Evolutionary conservation across 2,329 filamentous ascomycete species (phyloP).

Genomic region (Exutisphaerella laricina): DNA sequence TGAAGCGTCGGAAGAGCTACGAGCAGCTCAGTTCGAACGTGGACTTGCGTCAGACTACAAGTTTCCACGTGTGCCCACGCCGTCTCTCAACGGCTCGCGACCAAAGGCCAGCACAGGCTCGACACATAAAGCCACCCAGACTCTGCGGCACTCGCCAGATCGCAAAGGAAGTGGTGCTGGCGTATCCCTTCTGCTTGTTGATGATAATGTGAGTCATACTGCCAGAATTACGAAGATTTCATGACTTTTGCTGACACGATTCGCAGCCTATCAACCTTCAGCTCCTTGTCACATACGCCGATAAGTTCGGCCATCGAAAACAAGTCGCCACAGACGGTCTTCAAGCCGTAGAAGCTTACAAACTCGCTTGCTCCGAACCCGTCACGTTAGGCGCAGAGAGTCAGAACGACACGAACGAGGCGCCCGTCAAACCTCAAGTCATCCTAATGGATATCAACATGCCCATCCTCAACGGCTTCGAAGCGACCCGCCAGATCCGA

Average conservation of each 20-base stretch:
- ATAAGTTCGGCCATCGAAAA: conserved; percentile 36
- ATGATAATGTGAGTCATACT: conserved; percentile 29
- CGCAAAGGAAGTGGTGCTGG: conserved; percentile 11
- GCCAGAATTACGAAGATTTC: too few species aligned
- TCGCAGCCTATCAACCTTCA: conserved; percentile 30
- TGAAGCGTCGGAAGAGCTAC: conserved; percentile 1
- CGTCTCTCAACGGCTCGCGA: conserved; percentile 17
- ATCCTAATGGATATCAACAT: conserved; percentile 43
- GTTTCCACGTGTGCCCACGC: conserved; percentile 18
- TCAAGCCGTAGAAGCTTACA: conserved; percentile 44
- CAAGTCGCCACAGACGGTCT: conserved; percentile 45
- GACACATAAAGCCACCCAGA: conserved; percentile 8
- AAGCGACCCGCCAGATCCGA: conserved; percentile 31
- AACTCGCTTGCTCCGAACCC: conserved; percentile 14
- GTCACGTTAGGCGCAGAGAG: conserved; percentile 5
- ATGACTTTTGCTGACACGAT: not conserved
- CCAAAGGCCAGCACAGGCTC: conserved; percentile 10
- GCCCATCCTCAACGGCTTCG: conserved; percentile 32
- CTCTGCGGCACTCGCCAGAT: conserved; percentile 5
- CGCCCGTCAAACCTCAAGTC: conserved; percentile 15
- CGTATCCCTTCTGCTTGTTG: conserved; percentile 30
- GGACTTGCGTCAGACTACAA: conserved; percentile 18
- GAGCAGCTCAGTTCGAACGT: conserved; percentile 10
- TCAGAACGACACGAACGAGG: conserved; percentile 1
- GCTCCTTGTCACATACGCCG: conserved; percentile 29